phyloP scores from a whole-genome alignment of 2,329 filamentous ascomycete genomes.

The Pseudogymnoascus verrucosus region DNA sequence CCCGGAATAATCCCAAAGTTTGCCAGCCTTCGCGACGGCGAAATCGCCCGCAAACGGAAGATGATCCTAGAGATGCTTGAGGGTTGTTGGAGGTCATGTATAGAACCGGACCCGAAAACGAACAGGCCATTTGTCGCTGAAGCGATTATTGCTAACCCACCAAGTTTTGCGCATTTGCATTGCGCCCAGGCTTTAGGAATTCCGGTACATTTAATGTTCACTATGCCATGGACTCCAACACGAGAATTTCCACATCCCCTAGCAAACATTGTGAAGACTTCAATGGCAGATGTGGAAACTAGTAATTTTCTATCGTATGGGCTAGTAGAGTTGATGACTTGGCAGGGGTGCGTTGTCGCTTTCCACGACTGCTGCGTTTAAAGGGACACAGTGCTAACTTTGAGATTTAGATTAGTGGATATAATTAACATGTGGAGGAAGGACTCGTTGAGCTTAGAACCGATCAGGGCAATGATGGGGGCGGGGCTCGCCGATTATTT shows the following conservation, averaged over 20 bases:
- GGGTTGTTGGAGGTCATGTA: constrained; percentile 32
- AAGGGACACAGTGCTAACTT: background rate
- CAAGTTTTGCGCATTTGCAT: constrained; percentile 23
- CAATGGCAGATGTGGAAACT: constrained; percentile 26
- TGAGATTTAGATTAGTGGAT: constrained; percentile 56
- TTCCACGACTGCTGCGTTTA: background rate
- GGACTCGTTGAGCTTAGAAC: constrained; percentile 6
- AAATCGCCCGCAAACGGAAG: constrained; percentile 30
- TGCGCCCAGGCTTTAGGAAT: constrained; percentile 16
- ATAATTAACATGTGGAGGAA: constrained; percentile 44
- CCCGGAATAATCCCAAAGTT: constrained; percentile 32
- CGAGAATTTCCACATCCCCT: constrained; percentile 31
- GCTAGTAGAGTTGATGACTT: constrained; percentile 41
- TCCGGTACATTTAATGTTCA: constrained; percentile 16
- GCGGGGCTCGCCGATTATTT: constrained; percentile 9
- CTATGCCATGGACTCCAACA: constrained; percentile 21
- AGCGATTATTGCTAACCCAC: constrained; percentile 24
- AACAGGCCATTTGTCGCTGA: constrained; percentile 22
- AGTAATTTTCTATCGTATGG: constrained; percentile 39
- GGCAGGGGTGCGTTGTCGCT: constrained; percentile 35
- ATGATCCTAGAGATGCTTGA: constrained; percentile 33
- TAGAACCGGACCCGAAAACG: constrained; percentile 25
- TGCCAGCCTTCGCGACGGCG: constrained; percentile 31
- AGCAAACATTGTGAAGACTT: constrained; percentile 34
- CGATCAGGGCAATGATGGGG: constrained; percentile 8